Evolutionary conservation across 169 alveolate genomes (phyloP), one percentile per base, ranked within the genome.

Genomic region (Plasmodium coatneyi): DNA sequence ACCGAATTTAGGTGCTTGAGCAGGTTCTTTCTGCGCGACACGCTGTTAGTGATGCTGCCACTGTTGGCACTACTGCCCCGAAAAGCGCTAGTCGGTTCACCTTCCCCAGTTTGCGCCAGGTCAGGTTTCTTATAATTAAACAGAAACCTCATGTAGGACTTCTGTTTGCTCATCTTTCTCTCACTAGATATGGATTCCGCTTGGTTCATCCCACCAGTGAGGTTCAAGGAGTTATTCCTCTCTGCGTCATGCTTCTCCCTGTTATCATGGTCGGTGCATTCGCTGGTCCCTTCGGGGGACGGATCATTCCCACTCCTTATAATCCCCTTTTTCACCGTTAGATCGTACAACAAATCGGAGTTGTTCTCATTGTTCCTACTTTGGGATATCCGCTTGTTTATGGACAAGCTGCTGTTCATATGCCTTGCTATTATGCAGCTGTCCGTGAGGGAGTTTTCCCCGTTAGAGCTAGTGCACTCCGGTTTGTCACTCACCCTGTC

Each of bases 71-170:
- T 30, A 52, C 25, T 72, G 12, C 66, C n/a, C 9, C 0, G 71
- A 14, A 49, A 14, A 49, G 60, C 14, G 22, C 25, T 16, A 49
- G 14, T 49, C 0, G 60, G 60, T 49, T 49, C 60, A 49, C 60
- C 60, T 14, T 49, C 25, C 60, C 19, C 22, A 14, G 6, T 14
- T 49, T 49, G 41, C 3, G 71, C 28, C n/a, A 12, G 10, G 25
- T 80, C 66, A 52, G 25, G 54, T 28, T 52, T 74, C 43, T 34
- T 86, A 43, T 86, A 70, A 86, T 86, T 86, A 46, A 86, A 70
- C 66, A 86, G 80, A 76, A 36, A 36, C n/a, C 76, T 54, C 25
- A 86, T 72, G 39, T 86, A 86, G 14, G 93, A 74, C 5, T 25
- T 74, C 43, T 74, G 80, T 25, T 86, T 86, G 6, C 80, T 49